Base-by-base conservation (phyloP, 2,329 filamentous ascomycete genomes). In the Colletotrichum orchidophilum region DNA sequence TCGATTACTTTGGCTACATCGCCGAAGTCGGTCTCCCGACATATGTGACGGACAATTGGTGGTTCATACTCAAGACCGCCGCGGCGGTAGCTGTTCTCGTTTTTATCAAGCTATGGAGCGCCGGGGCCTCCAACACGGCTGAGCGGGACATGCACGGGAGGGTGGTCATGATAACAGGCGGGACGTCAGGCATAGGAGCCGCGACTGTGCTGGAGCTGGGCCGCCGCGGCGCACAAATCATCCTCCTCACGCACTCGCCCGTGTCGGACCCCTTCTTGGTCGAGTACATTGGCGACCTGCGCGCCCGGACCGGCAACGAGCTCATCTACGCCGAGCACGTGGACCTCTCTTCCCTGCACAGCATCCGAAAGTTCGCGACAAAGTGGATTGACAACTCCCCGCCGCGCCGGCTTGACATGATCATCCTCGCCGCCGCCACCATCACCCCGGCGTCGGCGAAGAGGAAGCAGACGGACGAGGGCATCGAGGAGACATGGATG, bases 301-400 rank as follows among this genome's bases (percentile, higher is more conserved):
- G 97, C 66, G 85, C 87, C 31, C 86, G 87, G 64, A 94, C 94
- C 8, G 87, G 89, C 35, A 98, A 98, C 82, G 87, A 95, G 70
- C 87, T 99, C 78, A 94, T 99, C 75, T 98, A 97, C 77, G 95
- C 96, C 71, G 96, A 99, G 81, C 94, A 97, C 82, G 94, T 97
- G 76, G 95, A 99, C 78, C 89, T 99, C 31, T 84, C 92, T 13
- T 96, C 93, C 18, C 86, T 99, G n/a, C 91, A 97, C 80, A 97
- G 94, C 80, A 92, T 99, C 76, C 93, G 96, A 49, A 88, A 92
- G 73, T 99, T 99, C 80, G 96, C 96, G 13, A 99, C 96, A 0
- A 96, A 94, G 84, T 99, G 97, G 96, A 94, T 99, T 75, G 96
- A 99, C 81, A 98, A 98, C 80, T 90, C 93, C 26, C 96, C 96